phyloP scores from a whole-genome alignment of 2,329 filamentous ascomycete genomes.

The Trichoderma hamatum region DNA sequence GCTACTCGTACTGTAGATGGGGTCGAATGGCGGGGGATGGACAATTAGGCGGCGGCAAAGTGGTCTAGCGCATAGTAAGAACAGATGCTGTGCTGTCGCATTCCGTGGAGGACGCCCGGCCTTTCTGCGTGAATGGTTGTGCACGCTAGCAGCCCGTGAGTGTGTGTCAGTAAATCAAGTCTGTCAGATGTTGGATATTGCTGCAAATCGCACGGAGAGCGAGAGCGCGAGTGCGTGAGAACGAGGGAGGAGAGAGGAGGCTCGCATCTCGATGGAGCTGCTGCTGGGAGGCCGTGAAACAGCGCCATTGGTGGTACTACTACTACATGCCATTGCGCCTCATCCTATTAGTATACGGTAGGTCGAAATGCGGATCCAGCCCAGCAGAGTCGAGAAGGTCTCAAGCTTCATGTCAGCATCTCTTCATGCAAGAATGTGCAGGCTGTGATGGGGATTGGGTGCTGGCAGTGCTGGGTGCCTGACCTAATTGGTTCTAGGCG shows the following conservation, averaged over 20 bases:
- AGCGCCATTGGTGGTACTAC: constrained; percentile 8
- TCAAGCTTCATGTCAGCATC: neutral
- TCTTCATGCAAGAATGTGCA: neutral
- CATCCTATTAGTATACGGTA: neutral
- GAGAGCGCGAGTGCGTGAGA: neutral
- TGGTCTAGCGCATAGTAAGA: constrained; percentile 18
- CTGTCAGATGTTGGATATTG: neutral
- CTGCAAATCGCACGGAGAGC: neutral
- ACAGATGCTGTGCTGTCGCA: constrained; percentile 15
- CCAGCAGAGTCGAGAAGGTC: neutral
- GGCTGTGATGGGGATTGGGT: neutral
- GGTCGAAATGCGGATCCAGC: constrained; percentile 8
- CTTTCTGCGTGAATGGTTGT: neutral
- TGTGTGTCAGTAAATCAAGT: neutral
- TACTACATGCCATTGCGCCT: neutral
- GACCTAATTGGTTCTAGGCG: neutral
- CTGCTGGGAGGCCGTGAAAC: neutral
- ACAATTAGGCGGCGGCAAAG: constrained; percentile 24
- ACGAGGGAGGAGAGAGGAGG: neutral
- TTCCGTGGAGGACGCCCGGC: neutral
- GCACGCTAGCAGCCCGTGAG: neutral
- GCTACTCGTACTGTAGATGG: constrained; percentile 19
- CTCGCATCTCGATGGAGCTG: constrained; percentile 1
- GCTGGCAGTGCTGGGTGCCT: constrained; percentile 9
- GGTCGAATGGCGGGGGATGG: constrained; percentile 20